Percentiles rank a stretch among this genome's conserved stretches.
Evolutionary conservation across 257 asterid species (phyloP).

Genomic region (Solanum infundibuliforme): DNA sequence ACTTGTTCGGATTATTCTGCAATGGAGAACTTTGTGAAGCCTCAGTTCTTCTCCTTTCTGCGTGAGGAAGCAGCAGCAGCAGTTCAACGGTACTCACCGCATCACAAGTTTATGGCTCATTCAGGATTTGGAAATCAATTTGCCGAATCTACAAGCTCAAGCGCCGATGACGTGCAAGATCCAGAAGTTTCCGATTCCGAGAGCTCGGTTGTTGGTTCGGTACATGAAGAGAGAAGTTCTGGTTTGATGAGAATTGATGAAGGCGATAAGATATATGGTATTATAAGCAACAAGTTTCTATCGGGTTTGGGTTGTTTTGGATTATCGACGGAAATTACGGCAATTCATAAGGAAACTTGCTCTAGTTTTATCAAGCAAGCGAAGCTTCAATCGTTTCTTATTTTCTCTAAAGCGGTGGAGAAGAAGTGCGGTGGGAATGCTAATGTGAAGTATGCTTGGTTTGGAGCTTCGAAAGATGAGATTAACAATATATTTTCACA

Average conservation of each 20-base stretch:
- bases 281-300: background rate
- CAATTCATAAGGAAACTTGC: background rate
- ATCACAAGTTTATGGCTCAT: background rate
- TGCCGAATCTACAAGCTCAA: background rate
- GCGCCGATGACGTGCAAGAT: background rate
- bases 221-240: background rate
- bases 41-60: background rate
- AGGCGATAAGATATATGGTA: background rate
- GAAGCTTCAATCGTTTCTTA: conserved; percentile 2
- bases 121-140: background rate
- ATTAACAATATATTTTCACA: background rate
- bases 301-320: background rate
- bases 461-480: conserved; percentile 2
- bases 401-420: conserved; percentile 6
- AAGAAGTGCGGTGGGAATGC: background rate
- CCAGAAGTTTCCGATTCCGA: background rate
- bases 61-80: background rate
- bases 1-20: background rate
- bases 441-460: conserved; percentile 11
- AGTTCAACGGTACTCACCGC: background rate
- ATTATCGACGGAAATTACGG: background rate
- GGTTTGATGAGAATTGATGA: background rate
- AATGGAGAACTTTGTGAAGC: background rate
- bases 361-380: background rate
- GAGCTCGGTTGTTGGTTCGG: background rate